Base-by-base conservation (phyloP, 2,329 filamentous ascomycete genomes). In the Calonectria pseudoturangicola region DNA sequence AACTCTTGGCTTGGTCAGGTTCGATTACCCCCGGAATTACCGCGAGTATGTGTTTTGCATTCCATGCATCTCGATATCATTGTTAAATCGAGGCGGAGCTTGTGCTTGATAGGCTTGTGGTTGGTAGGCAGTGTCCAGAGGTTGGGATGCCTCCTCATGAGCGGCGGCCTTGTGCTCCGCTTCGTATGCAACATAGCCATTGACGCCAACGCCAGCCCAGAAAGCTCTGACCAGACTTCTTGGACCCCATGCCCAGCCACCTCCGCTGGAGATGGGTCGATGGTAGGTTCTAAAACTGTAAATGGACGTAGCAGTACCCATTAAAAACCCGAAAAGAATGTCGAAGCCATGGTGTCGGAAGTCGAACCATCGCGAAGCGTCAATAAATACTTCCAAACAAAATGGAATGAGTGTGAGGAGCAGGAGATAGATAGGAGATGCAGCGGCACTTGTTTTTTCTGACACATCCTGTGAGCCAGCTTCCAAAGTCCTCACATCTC, bases 341-440 rank as follows among this genome's bases (percentile, higher is more conserved):
- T 98, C 96, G 82, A 98, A 96, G 18, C 93, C 95, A 82, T 96
- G 94, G 83, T 98, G 96, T 45, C 94, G 92, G 85, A 93, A 97
- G 83, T 98, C 93, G 71, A 93, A 95, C 89, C 93, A 98, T 10
- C 96, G 93, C 1, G 95, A 96, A 33, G 93, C 91, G 18, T 93
- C 89, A 74, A 98, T 93, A 85, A 95, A 98, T 74, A 95, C 90
- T 6, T 95, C 93, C 1, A 91, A 86, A 69, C 92, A 93, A 75
- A 95, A 90, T 2, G 96, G 96, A 1, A 94, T 84, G n/a, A 95
- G 86, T 2, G 92, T 89, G 36, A 96, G 82, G 54, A 93, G 86
- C 13, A 98, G 88, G 3, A 96, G 91, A 80, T 95, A 96, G 9
- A 96, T 48, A 0, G 96, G 96, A 0, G 96, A 95, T 0, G 95